Evolutionary conservation across 202 grass and related monocot species (phyloP), one percentile per base, ranked within the genome.

Genomic region (Digitaria exilis): DNA sequence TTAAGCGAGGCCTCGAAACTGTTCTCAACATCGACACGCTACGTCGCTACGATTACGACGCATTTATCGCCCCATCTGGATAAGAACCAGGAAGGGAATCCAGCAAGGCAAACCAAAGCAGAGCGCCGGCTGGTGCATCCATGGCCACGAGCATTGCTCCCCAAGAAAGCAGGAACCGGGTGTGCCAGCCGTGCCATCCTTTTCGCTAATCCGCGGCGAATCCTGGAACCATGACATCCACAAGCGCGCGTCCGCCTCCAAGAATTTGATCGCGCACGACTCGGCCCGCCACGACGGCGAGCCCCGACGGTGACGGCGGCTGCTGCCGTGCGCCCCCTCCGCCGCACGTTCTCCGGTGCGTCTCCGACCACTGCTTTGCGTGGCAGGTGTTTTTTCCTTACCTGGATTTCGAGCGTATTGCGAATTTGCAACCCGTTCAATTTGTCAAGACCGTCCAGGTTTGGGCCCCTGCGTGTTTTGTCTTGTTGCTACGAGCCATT

Each of bases 131-230:
- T 10, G 4, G 57, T 64, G 3, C 75, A 79, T 72, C 83, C 83
- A 74, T 61, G 52, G 42, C 69, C 81, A 79, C 77, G 31, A 26
- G 44, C 76, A 34, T 18, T 24, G 13, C 43, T 37, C 7, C 17
- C 65, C 71, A 55, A 44, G 29, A 85, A 89, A 71, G 87, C 77
- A 70, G 76, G 67, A 69, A 62, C 5, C 30, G 65, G 62, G 30
- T n/a, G n/a, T n/a, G 61, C 82, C 62, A 32, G 35, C 30, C 5
- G 78, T 29, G 39, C 80, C 0, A 48, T 73, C 86, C 0, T 21
- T 77, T 22, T 67, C 80, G 68, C 59, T 18, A 62, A 29, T 71
- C 79, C 19, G 49, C 6, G 0, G 19, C 49, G 77, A 50, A 43
- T n/a, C 70, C 73, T 35, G 79, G 32, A 22, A 21, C 71, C 35